Evolutionary conservation across 345 rosid genomes (phyloP), one percentile per base, ranked within the genome.

Genomic region (Lumnitzera littorea): DNA sequence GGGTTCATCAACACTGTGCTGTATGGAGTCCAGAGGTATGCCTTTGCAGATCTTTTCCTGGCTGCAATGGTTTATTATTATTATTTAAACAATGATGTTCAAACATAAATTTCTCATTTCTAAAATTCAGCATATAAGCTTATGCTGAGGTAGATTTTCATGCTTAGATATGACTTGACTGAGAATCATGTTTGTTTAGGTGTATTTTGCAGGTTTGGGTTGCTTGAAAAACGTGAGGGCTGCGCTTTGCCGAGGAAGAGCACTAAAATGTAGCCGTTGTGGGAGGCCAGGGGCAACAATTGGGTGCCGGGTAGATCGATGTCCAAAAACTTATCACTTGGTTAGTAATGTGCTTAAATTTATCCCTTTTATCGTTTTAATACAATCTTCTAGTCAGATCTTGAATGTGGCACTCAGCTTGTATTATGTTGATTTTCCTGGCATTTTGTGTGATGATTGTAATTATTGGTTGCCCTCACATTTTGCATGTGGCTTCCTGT

Each of bases 1-100:
- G 98, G 98, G 98, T 89, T 80, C 98, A 89, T 79, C 98, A 87
- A 78, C 79, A 85, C 51, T 92, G 98, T 67, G 96, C 98, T 16
- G 96, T 92, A 36, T 92, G 96, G 96, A 92, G 98, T 82, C 98
- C 98, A 12, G 98, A 92, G 98, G 98, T 89, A 67, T 46, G 60
- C 43, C 56, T 47, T 29, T 29, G 53, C 52, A n/a, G 17, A 31
- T 47, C 41, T 27, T 55, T 55, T 16, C 60, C 29, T 62, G 58
- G 62, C 64, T 58, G 52, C 50, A n/a, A 58, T 29, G 46, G 17
- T 48, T 16, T 49, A 62, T 16, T 11, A 60, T 48, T 48, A 13
- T 10, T 43, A 24, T 48, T 47, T 20, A 20, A 20, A 20, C 20
- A 20, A 20, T 20, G 20, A 20, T 29, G 3, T 29, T 29, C 53